phyloP scores from a whole-genome alignment of 257 asterid genomes.

The Penstemon eatonii region DNA sequence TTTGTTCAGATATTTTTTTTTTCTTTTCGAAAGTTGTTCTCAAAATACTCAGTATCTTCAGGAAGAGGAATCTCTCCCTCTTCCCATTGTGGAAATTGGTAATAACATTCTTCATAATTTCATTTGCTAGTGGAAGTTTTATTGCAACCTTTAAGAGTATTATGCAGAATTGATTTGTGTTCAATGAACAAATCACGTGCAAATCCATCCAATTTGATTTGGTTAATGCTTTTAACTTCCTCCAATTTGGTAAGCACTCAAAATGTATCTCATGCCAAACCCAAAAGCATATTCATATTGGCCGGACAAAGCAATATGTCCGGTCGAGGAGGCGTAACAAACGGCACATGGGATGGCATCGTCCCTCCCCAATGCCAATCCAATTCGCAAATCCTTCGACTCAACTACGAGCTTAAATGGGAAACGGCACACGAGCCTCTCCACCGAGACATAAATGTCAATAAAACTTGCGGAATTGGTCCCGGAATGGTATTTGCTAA shows the following conservation, averaged over 20 bases:
- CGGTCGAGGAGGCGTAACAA: conserved; percentile 69
- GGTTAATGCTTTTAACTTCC: conserved; percentile 40
- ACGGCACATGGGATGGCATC: conserved; percentile 52
- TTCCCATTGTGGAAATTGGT: too few species aligned
- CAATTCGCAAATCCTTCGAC: conserved; percentile 44
- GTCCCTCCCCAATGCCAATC: conserved; percentile 52
- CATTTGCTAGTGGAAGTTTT: too few species aligned
- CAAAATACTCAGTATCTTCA: too few species aligned
- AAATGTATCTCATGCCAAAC: conserved; percentile 17
- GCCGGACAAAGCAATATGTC: conserved; percentile 96
- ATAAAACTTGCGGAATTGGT: conserved; percentile 68
- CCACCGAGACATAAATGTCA: conserved; percentile 64
- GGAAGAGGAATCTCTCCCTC: too few species aligned
- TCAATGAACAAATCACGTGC: too few species aligned
- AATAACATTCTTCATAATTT: too few species aligned
- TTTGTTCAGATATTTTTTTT: too few species aligned
- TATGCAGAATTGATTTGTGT: too few species aligned
- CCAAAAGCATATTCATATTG: conserved; percentile 56
- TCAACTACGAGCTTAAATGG: conserved; percentile 46
- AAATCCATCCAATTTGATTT: conserved; percentile 11
- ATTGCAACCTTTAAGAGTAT: too few species aligned
- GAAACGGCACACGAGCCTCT: conserved; percentile 76
- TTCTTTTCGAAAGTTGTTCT: too few species aligned
- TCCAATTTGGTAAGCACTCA: conserved; percentile 30
- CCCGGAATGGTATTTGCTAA: conserved; percentile 82